A percentile compares a stretch with the other conserved stretches of the same genome.
These are phyloP conservation scores for Primulina huaijiensis DNA, from an alignment of 257 asterid species.

Conservation along the genomic window DNA sequence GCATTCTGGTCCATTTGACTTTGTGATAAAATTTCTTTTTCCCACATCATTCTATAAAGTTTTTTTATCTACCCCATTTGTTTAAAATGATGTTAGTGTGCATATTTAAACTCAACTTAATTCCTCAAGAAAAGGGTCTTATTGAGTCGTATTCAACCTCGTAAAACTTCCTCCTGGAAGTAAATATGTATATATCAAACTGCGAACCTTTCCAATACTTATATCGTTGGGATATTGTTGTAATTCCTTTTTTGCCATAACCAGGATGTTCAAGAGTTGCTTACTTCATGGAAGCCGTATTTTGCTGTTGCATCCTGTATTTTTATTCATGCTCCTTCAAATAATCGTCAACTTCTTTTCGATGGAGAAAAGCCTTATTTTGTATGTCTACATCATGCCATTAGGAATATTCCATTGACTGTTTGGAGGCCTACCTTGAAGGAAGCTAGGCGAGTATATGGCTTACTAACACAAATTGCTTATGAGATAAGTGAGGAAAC, in stretches of 20 bases:
- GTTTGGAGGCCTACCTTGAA: slow-evolving; percentile 84
- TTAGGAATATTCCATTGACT: slow-evolving; percentile 75
- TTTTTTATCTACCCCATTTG: background rate
- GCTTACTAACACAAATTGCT: slow-evolving; percentile 60
- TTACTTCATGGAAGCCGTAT: slow-evolving; percentile 74
- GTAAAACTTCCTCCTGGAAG: background rate
- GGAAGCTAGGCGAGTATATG: slow-evolving; percentile 78
- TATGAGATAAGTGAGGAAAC: slow-evolving; percentile 46
- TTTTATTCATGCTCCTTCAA: slow-evolving; percentile 73
- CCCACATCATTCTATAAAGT: background rate
- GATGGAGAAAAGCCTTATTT: slow-evolving; percentile 78
- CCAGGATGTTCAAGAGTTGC: slow-evolving; percentile 83
- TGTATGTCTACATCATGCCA: slow-evolving; percentile 49
- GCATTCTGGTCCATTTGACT: slow-evolving; percentile 1
- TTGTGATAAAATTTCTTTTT: background rate
- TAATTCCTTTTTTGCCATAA: slow-evolving; percentile 27
- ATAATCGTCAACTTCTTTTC: slow-evolving; percentile 72
- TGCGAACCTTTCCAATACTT: slow-evolving; percentile 1
- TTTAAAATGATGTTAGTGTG: background rate
- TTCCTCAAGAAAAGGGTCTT: background rate
- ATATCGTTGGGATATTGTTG: slow-evolving; percentile 22
- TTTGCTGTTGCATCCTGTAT: slow-evolving; percentile 62
- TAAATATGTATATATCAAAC: background rate
- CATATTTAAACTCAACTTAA: slow-evolving; percentile 3
- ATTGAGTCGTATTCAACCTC: background rate